These are phyloP conservation scores for Cephalotrichum gorgonifer DNA, from an alignment of 2,329 filamentous ascomycete genomes.

Conservation along the genomic window DNA sequence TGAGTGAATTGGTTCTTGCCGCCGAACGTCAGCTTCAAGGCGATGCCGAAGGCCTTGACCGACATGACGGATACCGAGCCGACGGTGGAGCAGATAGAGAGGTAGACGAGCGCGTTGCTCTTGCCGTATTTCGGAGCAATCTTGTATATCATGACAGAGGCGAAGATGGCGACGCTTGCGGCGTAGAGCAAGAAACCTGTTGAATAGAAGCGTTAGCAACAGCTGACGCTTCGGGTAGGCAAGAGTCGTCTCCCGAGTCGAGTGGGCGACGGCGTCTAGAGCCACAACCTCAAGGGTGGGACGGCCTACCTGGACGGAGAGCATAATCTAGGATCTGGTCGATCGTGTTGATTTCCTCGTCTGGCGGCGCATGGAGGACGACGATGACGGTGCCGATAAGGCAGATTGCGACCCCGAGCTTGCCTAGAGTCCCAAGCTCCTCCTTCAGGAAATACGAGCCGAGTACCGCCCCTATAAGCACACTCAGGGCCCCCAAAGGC, in stretches of 20 bases:
- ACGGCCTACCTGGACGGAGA: constrained; percentile 76
- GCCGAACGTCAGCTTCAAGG: constrained; percentile 84
- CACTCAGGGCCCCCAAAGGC: constrained; percentile 83
- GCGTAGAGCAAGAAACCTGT: constrained; percentile 86
- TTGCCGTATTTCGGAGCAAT: constrained; percentile 83
- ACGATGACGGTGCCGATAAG: constrained; percentile 95
- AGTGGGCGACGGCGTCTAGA: not conserved
- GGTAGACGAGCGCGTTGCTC: constrained; percentile 90
- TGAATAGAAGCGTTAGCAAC: not conserved
- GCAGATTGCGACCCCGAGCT: constrained; percentile 92
- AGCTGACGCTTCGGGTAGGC: not conserved
- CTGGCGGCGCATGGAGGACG: constrained; percentile 90
- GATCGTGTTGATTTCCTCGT: constrained; percentile 82
- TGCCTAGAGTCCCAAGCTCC: constrained; percentile 79
- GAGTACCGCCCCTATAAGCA: constrained; percentile 87
- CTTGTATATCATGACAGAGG: constrained; percentile 91
- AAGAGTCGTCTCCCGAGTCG: not conserved
- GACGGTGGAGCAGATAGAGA: constrained; percentile 95
- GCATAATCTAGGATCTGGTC: constrained; percentile 88
- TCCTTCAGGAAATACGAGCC: constrained; percentile 93
- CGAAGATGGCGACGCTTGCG: constrained; percentile 68
- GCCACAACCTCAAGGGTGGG: not conserved
- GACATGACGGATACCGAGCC: constrained; percentile 98
- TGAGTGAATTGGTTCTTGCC: constrained; percentile 94
- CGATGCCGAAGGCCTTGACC: constrained; percentile 96